Percentiles rank a stretch among this genome's conserved stretches.
These are phyloP conservation scores for Ilyonectria sp. DNA, from an alignment of 2,329 filamentous ascomycete genomes.

Conservation along the genomic window DNA sequence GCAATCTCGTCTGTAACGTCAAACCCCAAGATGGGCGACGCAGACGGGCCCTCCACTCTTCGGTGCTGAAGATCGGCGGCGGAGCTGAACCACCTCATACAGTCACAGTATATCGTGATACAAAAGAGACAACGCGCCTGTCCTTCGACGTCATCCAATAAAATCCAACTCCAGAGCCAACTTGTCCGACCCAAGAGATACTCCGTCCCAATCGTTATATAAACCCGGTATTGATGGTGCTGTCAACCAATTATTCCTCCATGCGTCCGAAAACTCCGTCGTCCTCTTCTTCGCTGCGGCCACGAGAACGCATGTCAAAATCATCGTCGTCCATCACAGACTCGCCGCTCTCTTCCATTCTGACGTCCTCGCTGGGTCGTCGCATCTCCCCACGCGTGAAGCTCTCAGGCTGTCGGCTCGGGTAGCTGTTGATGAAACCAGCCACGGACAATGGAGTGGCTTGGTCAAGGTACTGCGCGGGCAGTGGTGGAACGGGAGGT, in stretches of 20 bases:
- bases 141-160: slow-evolving; percentile 53
- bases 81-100: slow-evolving; percentile 73
- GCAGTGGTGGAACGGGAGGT: slow-evolving; percentile 90
- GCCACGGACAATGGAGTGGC: slow-evolving; percentile 69
- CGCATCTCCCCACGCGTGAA: slow-evolving; percentile 74
- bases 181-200: slow-evolving; percentile 49
- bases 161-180: slow-evolving; percentile 52
- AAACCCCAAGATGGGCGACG: slow-evolving; percentile 40
- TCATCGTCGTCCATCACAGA: slow-evolving; percentile 78
- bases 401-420: slow-evolving; percentile 73
- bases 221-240: slow-evolving; percentile 45
- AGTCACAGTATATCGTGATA: slow-evolving; percentile 61
- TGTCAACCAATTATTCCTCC: slow-evolving; percentile 78
- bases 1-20: slow-evolving; percentile 55
- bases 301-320: slow-evolving; percentile 72
- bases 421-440: slow-evolving; percentile 76
- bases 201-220: slow-evolving; percentile 35
- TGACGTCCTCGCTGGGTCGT: slow-evolving; percentile 69
- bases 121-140: slow-evolving; percentile 62
- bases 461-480: slow-evolving; percentile 82
- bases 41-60: slow-evolving; percentile 71
- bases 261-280: slow-evolving; percentile 96
- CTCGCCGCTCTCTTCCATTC: slow-evolving; percentile 77
- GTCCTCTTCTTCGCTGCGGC: slow-evolving; percentile 88
- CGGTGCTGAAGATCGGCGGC: slow-evolving; percentile 76